These are phyloP conservation scores for Eucalyptus marginata DNA, from an alignment of 345 rosid genomes.

Conservation along the genomic window DNA sequence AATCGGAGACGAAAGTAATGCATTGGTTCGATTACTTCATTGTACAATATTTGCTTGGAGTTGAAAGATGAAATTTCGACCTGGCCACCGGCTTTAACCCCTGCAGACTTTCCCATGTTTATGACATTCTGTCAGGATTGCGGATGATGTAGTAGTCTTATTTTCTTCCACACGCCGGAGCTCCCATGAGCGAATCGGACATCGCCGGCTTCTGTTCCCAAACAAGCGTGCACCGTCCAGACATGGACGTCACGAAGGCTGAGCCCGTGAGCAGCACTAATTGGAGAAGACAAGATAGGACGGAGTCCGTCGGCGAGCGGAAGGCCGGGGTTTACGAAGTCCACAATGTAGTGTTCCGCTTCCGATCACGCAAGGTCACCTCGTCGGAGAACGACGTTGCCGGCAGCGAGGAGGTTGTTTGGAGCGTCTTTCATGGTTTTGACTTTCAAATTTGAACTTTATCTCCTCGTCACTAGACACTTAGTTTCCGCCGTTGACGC, in stretches of 20 bases:
- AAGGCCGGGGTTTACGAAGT: conserved; percentile 69
- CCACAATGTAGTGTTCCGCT: conserved; percentile 66
- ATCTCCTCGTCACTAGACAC: background rate
- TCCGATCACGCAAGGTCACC: conserved; percentile 49
- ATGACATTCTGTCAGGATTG: too few relatives aligned
- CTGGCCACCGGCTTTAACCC: too few relatives aligned
- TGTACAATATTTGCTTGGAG: too few relatives aligned
- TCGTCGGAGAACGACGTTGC: conserved; percentile 32
- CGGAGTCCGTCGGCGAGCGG: conserved; percentile 70
- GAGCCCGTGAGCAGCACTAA: conserved; percentile 57
- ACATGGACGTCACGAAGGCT: conserved; percentile 82
- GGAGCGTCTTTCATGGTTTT: background rate
- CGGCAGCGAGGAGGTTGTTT: conserved; percentile 40
- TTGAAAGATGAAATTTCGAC: too few relatives aligned
- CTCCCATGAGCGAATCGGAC: conserved; percentile 53
- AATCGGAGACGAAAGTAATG: too few relatives aligned
- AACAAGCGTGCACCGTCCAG: conserved; percentile 72
- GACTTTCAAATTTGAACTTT: background rate
- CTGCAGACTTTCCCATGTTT: too few relatives aligned
- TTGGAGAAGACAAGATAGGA: conserved; percentile 76
- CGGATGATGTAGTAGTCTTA: too few relatives aligned
- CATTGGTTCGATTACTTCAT: too few relatives aligned
- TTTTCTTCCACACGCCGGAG: conserved; percentile 17
- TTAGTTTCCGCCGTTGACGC: background rate
- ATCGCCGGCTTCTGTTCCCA: conserved; percentile 48